Base-by-base conservation (phyloP, 192 early-diverging fungal genomes). In the Coemansia reversa region DNA sequence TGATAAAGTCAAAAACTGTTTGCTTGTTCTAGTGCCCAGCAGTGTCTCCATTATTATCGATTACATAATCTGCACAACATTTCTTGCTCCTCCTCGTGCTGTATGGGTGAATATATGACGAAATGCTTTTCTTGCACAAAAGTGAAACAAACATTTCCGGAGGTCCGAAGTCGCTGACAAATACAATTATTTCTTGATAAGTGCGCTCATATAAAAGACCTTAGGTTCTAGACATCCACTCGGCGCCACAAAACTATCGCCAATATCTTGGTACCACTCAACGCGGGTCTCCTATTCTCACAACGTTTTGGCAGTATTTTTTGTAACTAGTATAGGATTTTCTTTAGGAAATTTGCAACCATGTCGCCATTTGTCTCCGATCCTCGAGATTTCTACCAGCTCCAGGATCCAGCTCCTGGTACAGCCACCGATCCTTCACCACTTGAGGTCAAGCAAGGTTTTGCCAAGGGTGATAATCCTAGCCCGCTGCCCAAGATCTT, bases 401-500 rank as follows among this genome's bases (percentile, higher is more conserved):
- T 65, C 7, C 72, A 81, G 52, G 39, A 16, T 16, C 54, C 35
- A 12, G 65, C 59, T 4, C 78, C 78, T 6, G 78, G 78, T 30
- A 50, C 78, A n/a, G 60, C 69, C 8, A 51, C 75, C 2, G 55
- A 70, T 45, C 69, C 78, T 7, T 69, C 73, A 5, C 53, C 58
- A 9, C 63, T 66, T 0, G 73, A 72, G n/a, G 51, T 75, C 63
- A 69, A 63, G 51, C 66, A 75, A n/a, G 78, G 73, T 14, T 81
- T 69, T 25, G 47, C 73, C 2, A 29, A 42, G 22, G 23, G 33
- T 16, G 32, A 16, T 45, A 66, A 30, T 29, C 62, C 55, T 25
- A 66, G 59, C 3, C 69, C 65, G 3, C 53, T 72, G 22, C 81
- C 76, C 54, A 74, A 75, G 51, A 76, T 93, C 14, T 93, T 91